These are phyloP conservation scores for Platanthera guangdongensis DNA, from an alignment of 106 monocot species.

Conservation along the genomic window DNA sequence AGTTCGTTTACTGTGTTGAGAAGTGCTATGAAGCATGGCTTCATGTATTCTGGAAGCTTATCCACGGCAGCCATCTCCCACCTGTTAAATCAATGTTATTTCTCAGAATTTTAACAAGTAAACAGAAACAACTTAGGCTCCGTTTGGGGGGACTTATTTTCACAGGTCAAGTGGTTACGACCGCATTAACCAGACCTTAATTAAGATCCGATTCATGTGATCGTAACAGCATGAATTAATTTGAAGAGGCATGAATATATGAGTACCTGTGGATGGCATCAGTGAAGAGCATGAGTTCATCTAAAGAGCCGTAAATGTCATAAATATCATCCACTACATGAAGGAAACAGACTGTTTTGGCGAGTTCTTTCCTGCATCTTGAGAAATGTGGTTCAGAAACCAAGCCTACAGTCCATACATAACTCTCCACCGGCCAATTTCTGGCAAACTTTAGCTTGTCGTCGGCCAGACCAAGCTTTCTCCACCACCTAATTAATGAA, in stretches of 20 bases:
- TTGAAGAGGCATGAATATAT: neutral
- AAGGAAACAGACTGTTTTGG: constrained; percentile 17
- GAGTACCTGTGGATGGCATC: constrained; percentile 38
- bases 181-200: no score
- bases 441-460: constrained; percentile 28
- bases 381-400: constrained; percentile 10
- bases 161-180: neutral
- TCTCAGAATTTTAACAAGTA: neutral
- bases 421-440: constrained; percentile 42
- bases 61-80: neutral
- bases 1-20: constrained; percentile 17
- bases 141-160: neutral
- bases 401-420: constrained; percentile 17
- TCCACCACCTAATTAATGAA: constrained; percentile 43
- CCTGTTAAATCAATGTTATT: neutral
- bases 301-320: constrained; percentile 45
- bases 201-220: no score
- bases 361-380: constrained; percentile 3
- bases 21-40: constrained; percentile 12
- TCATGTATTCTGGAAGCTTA: constrained; percentile 24
- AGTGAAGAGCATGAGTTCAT: constrained; percentile 50
- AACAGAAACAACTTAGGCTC: neutral
- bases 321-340: constrained; percentile 42
- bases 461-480: constrained; percentile 9
- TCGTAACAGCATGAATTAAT: neutral